Conservation (phyloP, 345 rosid species). For the Eucalyptus viminalis region DNA sequence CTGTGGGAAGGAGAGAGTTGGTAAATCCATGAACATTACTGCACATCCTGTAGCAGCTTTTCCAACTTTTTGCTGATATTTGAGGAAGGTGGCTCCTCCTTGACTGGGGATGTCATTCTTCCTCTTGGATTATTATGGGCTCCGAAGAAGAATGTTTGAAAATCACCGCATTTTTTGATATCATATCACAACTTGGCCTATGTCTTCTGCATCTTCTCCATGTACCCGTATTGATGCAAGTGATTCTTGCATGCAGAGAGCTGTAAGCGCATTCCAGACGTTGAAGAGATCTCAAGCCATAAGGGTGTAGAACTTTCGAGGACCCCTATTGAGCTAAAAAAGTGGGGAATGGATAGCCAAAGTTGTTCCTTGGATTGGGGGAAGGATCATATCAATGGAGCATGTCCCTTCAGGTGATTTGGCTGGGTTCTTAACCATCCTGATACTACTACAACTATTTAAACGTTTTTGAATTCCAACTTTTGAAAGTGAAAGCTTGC, state of each 20-base stretch:
- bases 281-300: constrained; percentile 36
- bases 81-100: background rate
- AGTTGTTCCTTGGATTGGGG: constrained; percentile 93
- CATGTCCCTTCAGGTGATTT: constrained; percentile 76
- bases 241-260: constrained; percentile 28
- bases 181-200: background rate
- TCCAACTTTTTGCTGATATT: background rate
- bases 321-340: constrained; percentile 48
- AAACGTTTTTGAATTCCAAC: background rate
- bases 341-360: constrained; percentile 61
- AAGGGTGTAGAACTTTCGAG: constrained; percentile 62
- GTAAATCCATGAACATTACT: background rate
- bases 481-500: background rate
- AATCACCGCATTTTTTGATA: background rate
- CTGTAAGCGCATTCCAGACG: constrained; percentile 42
- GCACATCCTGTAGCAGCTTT: background rate
- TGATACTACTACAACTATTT: background rate
- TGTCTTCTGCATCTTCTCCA: background rate
- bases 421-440: background rate
- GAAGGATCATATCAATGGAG: constrained; percentile 83
- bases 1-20: background rate
- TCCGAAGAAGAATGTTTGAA: background rate
- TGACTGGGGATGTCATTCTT: background rate
- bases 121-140: background rate
- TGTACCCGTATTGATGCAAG: background rate